These are phyloP conservation scores for Priceomyces medius DNA, from an alignment of 805 yeast species.

Conservation along the genomic window DNA sequence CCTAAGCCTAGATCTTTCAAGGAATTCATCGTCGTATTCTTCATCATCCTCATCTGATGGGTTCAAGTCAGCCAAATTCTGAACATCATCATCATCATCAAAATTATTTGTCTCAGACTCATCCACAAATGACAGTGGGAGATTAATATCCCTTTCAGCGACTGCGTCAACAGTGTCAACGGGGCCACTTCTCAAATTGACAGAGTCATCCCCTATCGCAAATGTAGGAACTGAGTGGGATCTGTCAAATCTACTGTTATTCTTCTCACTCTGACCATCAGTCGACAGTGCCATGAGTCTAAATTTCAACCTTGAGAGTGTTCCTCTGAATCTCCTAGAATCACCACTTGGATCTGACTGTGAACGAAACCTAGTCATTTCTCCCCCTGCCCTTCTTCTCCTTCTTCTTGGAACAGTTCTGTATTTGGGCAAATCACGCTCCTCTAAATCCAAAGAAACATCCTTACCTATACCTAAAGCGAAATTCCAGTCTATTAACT, in stretches of 20 bases:
- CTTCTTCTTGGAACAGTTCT: slow-evolving; percentile 79
- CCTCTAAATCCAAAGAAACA: slow-evolving; percentile 70
- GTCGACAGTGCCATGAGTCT: slow-evolving; percentile 12
- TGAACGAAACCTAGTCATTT: not conserved
- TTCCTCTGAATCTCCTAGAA: slow-evolving; percentile 15
- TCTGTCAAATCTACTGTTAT: not conserved
- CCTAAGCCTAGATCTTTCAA: slow-evolving; percentile 6
- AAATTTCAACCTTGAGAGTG: slow-evolving; percentile 21
- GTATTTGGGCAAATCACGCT: slow-evolving; percentile 70
- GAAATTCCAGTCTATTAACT: slow-evolving; percentile 76
- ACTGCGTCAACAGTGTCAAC: not conserved
- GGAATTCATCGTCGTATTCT: slow-evolving; percentile 20
- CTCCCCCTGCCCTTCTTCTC: slow-evolving; percentile 19
- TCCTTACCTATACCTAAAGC: slow-evolving; percentile 74
- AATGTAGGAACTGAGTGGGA: slow-evolving; percentile 11
- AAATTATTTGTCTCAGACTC: slow-evolving; percentile 12
- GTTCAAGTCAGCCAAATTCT: slow-evolving; percentile 26
- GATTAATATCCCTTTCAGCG: not conserved
- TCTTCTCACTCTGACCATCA: not conserved
- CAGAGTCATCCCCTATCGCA: not conserved
- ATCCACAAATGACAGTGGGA: slow-evolving; percentile 12
- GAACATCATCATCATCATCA: slow-evolving; percentile 29
- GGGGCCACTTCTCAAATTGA: not conserved
- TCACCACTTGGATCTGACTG: slow-evolving; percentile 18
- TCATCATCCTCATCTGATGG: slow-evolving; percentile 32